A percentile compares a stretch with the other conserved stretches of the same genome.
phyloP scores from a whole-genome alignment of 2,329 filamentous ascomycete species.

The Fusarium azukiicola region DNA sequence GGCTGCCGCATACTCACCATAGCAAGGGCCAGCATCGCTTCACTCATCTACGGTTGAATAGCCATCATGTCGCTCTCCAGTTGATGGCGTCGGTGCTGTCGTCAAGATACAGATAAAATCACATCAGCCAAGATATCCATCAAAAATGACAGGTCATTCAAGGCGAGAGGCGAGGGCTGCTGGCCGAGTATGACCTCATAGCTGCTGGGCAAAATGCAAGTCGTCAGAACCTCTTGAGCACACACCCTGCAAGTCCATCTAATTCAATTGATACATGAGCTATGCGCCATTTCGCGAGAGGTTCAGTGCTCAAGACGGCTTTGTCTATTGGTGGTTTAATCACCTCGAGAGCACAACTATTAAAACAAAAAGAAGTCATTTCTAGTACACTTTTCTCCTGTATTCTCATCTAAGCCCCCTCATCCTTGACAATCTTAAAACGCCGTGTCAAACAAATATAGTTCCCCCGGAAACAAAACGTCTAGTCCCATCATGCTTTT shows the following conservation, averaged over 20 bases:
- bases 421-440: conserved; percentile 14
- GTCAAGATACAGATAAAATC: too few relatives aligned
- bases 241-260: background rate
- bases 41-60: too few relatives aligned
- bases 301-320: background rate
- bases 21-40: too few relatives aligned
- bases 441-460: background rate
- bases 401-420: conserved; percentile 10
- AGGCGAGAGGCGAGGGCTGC: too few relatives aligned
- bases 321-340: background rate
- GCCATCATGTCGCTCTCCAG: too few relatives aligned
- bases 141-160: too few relatives aligned
- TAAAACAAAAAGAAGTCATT: conserved; percentile 12
- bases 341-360: conserved; percentile 10
- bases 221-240: background rate
- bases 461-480: conserved; percentile 5
- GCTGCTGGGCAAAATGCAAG: background rate
- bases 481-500: background rate
- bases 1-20: too few relatives aligned
- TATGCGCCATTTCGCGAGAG: background rate
- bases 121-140: too few relatives aligned
- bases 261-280: background rate
- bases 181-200: background rate
- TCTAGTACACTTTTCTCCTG: conserved; percentile 6
- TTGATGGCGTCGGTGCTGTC: too few relatives aligned